Base-by-base conservation (phyloP, 1,284 basidiomycete species). In the Melampsora americana region DNA sequence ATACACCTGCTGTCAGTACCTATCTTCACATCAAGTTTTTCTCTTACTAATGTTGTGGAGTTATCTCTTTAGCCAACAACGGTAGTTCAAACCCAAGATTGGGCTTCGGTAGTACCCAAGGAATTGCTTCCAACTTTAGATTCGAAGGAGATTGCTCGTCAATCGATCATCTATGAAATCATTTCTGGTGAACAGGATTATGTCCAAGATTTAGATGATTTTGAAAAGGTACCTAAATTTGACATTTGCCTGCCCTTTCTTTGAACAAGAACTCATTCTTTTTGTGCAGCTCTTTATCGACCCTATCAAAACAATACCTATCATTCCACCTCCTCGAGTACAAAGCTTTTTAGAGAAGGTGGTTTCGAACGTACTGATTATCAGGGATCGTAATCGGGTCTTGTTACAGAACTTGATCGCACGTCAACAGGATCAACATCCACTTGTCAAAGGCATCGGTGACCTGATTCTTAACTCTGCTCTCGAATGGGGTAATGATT, bases 121-220 rank as follows among this genome's bases (percentile, higher is more conserved):
- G 85, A 90, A 66, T 83, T 95, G 18, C 85, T 95, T 35, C 85
- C 84, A 0, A 87, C 87, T 20, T 84, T 97, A 16, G 88, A 90
- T 0, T 87, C 89, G 71, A 88, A 87, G 79, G 92, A 97, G 83
- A 87, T 93, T 68, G 89, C 89, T 78, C 88, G 94, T 14, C 96
- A 98, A 83, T 89, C 90, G 56, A 89, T 95, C 80, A 95, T 99
- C 73, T 89, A 91, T 80, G 94, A 95, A 83, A 89, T 95, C 48
- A 91, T 99, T 78, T 88, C 88, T 81, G 91, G 92, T 78, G 95
- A 99, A 83, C 90, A 92, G 80, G 90, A 92, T 80, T 98, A 96
- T 81, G 86, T 95, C 56, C 88, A 90, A 61, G 95, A 99, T 82
- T 86, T 99, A 7, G 89, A 93, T 77, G 87, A 90, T 3, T 87